Evolutionary conservation across 345 rosid species (phyloP).

Genomic region (Eucalyptus marginata): DNA sequence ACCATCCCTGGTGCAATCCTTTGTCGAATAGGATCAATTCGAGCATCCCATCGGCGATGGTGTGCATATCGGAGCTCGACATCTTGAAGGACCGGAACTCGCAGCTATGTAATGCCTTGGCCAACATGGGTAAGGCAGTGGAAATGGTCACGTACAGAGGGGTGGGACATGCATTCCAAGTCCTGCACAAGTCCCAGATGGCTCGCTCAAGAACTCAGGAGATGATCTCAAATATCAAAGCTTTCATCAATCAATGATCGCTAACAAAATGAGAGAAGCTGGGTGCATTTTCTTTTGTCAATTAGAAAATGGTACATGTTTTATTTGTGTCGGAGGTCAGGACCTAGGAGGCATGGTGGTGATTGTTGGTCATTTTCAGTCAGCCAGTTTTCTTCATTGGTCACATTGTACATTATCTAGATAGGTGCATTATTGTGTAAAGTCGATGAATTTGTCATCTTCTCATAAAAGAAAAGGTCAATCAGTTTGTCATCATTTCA

Average conservation of each 20-base stretch:
- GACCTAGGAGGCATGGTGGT: neutral
- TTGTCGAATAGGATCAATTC: neutral
- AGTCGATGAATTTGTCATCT: neutral
- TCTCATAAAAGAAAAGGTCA: neutral
- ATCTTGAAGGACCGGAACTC: conserved; percentile 54
- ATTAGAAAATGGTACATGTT: neutral
- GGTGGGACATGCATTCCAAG: conserved; percentile 85
- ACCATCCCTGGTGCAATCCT: conserved; percentile 80
- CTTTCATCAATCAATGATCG: conserved; percentile 14
- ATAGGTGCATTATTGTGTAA: neutral
- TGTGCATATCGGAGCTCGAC: conserved; percentile 65
- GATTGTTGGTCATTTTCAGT: neutral
- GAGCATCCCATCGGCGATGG: conserved; percentile 18
- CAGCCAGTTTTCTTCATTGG: neutral
- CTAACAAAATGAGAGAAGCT: neutral
- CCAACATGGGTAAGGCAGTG: conserved; percentile 18
- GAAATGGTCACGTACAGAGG: conserved; percentile 43
- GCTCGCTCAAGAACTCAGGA: conserved; percentile 36
- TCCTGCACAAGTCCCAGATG: conserved; percentile 46
- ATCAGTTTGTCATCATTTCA: neutral
- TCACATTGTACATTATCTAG: neutral
- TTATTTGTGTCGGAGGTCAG: neutral
- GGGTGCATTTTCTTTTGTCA: neutral
- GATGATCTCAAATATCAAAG: conserved; percentile 45
- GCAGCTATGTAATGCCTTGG: conserved; percentile 30